phyloP scores from a whole-genome alignment of 2,329 filamentous ascomycete genomes.

The Penicillium palitans region DNA sequence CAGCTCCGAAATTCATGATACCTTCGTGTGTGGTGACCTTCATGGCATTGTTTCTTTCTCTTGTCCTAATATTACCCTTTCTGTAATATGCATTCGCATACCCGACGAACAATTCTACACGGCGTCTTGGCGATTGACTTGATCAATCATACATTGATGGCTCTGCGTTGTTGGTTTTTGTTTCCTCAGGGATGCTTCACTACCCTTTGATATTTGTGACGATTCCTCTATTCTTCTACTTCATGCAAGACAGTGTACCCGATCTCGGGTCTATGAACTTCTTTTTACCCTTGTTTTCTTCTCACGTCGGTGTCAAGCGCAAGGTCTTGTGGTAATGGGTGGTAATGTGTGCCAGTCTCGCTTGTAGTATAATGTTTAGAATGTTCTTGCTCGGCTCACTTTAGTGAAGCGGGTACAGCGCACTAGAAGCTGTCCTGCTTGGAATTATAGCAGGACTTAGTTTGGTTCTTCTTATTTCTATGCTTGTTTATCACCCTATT shows the following conservation, averaged over 20 bases:
- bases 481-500: background rate
- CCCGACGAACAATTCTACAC: conserved; percentile 9
- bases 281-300: background rate
- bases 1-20: background rate
- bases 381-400: background rate
- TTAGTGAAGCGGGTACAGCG: background rate
- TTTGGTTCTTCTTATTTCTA: background rate
- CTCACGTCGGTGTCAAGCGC: background rate
- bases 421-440: background rate
- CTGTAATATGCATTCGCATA: conserved; percentile 17
- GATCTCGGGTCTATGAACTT: background rate
- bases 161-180: background rate
- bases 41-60: background rate
- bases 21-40: background rate
- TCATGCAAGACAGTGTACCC: background rate
- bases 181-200: background rate
- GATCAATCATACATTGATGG: background rate
- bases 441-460: background rate
- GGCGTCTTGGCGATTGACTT: conserved; percentile 17
- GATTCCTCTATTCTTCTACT: background rate
- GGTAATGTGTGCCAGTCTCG: background rate
- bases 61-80: conserved; percentile 10
- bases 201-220: background rate
- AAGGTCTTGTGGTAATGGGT: background rate
- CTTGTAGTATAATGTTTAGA: background rate